phyloP scores from a whole-genome alignment of 2,329 filamentous ascomycete genomes.

The Xylariaceae sp. region DNA sequence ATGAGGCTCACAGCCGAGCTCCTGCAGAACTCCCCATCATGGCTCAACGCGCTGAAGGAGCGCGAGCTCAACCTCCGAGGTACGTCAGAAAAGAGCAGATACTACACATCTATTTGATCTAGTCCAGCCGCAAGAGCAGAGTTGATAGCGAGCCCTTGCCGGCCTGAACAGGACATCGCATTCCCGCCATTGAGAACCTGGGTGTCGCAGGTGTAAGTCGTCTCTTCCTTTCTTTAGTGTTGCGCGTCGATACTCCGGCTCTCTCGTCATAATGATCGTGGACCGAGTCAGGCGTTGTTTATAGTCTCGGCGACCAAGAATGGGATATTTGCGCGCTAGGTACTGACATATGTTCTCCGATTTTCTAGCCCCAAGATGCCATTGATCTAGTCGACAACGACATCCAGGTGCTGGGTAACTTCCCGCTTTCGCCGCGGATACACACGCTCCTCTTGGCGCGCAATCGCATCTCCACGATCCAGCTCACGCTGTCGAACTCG shows the following conservation, averaged over 20 bases:
- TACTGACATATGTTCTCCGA: background rate
- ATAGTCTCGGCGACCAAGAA: no score
- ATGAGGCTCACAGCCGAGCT: constrained; percentile 97
- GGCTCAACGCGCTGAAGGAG: constrained; percentile 97
- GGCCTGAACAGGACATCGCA: constrained; percentile 82
- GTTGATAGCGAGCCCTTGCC: constrained; percentile 69
- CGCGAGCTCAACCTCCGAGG: constrained; percentile 98
- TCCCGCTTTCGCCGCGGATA: constrained; percentile 83
- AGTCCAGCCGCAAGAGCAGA: constrained; percentile 52
- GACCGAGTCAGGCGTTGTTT: no score
- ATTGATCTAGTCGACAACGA: constrained; percentile 99
- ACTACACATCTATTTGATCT: constrained; percentile 58
- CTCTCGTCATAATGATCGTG: no score
- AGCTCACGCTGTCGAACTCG: constrained; percentile 65
- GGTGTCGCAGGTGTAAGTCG: constrained; percentile 75
- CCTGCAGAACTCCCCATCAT: constrained; percentile 90
- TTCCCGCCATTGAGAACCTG: constrained; percentile 94
- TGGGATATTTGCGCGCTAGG: background rate
- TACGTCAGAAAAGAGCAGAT: constrained; percentile 96
- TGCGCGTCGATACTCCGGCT: no score
- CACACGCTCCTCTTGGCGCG: constrained; percentile 82
- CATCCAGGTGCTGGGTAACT: constrained; percentile 82
- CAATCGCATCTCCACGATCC: constrained; percentile 80
- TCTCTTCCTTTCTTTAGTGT: constrained; percentile 2
- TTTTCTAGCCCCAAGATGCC: constrained; percentile 80